Conservation (phyloP, 441 rosid genomes). For the Euphorbia neoarborescens region DNA sequence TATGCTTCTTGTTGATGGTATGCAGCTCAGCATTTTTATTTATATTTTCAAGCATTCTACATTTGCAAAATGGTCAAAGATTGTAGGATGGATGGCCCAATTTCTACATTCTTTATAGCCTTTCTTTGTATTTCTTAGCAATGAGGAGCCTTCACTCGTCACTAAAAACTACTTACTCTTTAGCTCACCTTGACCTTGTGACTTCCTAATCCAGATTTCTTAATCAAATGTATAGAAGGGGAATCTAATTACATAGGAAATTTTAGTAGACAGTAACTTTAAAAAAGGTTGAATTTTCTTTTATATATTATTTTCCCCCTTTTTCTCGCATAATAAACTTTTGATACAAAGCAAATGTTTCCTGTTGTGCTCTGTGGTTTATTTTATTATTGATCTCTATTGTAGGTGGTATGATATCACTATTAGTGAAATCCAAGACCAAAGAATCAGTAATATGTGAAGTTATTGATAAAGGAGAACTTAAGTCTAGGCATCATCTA, state of each 20-base stretch:
- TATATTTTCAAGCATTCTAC: no score
- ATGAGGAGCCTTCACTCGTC: background rate
- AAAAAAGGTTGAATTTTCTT: background rate
- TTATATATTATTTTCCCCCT: background rate
- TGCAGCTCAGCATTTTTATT: conserved; percentile 8
- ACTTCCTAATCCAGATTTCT: background rate
- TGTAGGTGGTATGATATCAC: conserved; percentile 98
- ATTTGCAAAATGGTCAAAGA: background rate
- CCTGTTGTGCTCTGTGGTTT: background rate
- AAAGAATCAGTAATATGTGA: conserved; percentile 88
- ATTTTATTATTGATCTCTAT: conserved; percentile 20
- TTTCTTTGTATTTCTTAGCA: background rate
- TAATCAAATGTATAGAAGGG: conserved; percentile 1
- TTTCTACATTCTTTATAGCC: background rate
- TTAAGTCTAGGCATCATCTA: conserved; percentile 90
- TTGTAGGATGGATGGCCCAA: background rate
- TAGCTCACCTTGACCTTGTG: background rate
- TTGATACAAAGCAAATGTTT: background rate
- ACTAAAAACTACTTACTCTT: background rate
- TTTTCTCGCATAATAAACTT: background rate
- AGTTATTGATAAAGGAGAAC: conserved; percentile 97
- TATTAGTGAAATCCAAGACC: conserved; percentile 81
- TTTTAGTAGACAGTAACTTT: background rate
- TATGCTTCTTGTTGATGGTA: conserved; percentile 99
- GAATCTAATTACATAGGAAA: background rate